phyloP scores from a whole-genome alignment of 371 early-diverging fungal species.

The Circinella umbellata region DNA sequence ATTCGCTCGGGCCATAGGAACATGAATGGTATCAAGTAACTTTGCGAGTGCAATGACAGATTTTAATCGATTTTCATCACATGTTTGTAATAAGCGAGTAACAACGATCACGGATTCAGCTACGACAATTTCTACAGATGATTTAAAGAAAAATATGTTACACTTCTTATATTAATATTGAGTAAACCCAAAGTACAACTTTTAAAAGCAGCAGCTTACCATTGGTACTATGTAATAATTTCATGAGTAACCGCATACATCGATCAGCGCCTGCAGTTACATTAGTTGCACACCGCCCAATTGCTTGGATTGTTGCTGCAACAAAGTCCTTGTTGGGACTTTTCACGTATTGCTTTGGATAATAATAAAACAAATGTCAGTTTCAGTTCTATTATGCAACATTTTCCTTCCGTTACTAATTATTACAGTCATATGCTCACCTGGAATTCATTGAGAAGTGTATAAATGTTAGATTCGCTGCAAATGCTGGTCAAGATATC shows the following conservation, averaged over 20 bases:
- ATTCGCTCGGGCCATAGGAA: slow-evolving; percentile 72
- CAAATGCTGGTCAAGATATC: slow-evolving; percentile 81
- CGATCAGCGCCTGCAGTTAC: slow-evolving; percentile 68
- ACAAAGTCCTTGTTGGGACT: slow-evolving; percentile 75
- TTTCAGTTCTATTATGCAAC: neutral
- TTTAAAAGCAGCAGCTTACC: slow-evolving; percentile 45
- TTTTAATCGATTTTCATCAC: slow-evolving; percentile 52
- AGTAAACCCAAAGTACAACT: no score
- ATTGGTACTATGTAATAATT: slow-evolving; percentile 70
- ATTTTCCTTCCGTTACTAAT: neutral
- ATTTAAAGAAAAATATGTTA: no score
- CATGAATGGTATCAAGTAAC: slow-evolving; percentile 67
- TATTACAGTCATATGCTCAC: slow-evolving; percentile 16
- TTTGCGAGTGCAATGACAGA: slow-evolving; percentile 72
- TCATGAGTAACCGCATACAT: slow-evolving; percentile 67
- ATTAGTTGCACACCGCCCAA: slow-evolving; percentile 69
- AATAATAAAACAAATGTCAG: neutral
- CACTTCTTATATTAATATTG: no score
- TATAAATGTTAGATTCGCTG: slow-evolving; percentile 62
- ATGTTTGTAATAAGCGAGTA: slow-evolving; percentile 70
- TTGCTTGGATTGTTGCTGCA: slow-evolving; percentile 73
- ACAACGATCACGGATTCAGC: slow-evolving; percentile 82
- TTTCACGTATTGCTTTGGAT: slow-evolving; percentile 69
- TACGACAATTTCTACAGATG: slow-evolving; percentile 67
- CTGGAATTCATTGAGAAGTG: slow-evolving; percentile 54